Base-by-base conservation (phyloP, 352 stramenopile genomes). In the Phytophthora vignae region DNA sequence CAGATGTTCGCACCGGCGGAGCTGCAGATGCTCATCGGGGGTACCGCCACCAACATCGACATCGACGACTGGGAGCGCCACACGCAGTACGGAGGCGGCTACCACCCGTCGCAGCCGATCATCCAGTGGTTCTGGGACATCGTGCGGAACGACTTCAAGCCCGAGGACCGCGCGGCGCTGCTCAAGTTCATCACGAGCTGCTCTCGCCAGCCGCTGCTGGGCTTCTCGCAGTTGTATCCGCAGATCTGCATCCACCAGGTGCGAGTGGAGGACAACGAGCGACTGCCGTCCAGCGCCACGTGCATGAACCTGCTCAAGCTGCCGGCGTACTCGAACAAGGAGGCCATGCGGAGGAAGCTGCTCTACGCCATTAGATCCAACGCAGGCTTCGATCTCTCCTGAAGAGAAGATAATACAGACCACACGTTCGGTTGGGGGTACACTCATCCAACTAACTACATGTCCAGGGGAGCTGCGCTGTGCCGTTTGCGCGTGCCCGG, bases 261-360 rank as follows among this genome's bases (percentile, higher is more conserved):
- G 21, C 88, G 85, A 29, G 89, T 89, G 31, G 76, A 81, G 12
- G 83, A 93, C 53, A 84, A 95, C 64, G 83, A 91, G 44, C 83
- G 88, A 0, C 64, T 95, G 50, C 88, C 85, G 15, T 93, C 88
- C 17, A 95, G 88, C 61, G 85, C 90, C 10, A 99, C 98, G 55
- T 99, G 98, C 83, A 99, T 99, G 87, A 99, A 99, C 76, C 84
- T 96, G 33, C 83, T 99, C 29, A 99, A 99, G 79, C 86, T 99
- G 29, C 98, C 97, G 22, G 98, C 95, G 19, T 99, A 99, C 76
- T 98, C 93, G 31, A 98, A 81, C 72, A 95, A 98, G 67, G 94
- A 96, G 36, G 88, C 98, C 49, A 90, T 99, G 80, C 86, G 86
- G 55, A 79, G 93, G 53, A 99, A 99, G 76, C 82, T 99, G 9